Base-by-base conservation (phyloP, 306 rosid genomes). In the Trichosanthes cucumerina region DNA sequence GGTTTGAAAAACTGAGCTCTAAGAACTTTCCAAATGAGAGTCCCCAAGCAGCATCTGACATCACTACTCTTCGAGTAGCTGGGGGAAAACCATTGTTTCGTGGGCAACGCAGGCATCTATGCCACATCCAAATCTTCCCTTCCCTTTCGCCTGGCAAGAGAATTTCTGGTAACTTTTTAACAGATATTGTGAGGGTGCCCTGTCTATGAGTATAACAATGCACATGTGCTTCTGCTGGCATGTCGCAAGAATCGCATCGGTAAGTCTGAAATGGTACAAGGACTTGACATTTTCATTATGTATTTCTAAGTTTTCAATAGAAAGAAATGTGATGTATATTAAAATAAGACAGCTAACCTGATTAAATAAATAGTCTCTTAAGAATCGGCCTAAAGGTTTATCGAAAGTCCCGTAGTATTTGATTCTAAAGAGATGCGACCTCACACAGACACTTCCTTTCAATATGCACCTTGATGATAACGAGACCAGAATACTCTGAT, bases 11-110 rank as follows among this genome's bases (percentile, higher is more conserved):
- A 85, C 99, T 96, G 82, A 96, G 99, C 93, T 96, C 99, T 92
- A 96, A 89, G 88, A 96, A 96, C 82, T 96, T 96, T 63, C 99
- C 99, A 80, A 96, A 92, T 14, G 99, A 96, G 79, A 96, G 89
- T 80, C 98, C 99, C 99, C 99, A 96, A 28, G 99, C 99, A 80
- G 99, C 99, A 88, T 96, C 97, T 77, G 99, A 96, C 99, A 96
- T 96, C 81, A 96, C 85, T 82, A 96, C 89, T 87, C 99, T 88
- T 34, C 83, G 91, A 75, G 99, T 96, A 62, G 99, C 96, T 63
- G 97, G 97, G 60, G 99, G 99, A 84, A 90, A 96, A 16, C 99
- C 97, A 83, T 84, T 83, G 81, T 47, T 81, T 84, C 97, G 89
- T 60, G 98, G 99, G 82, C 99, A 96, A 77, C 92, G 89, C 84